phyloP scores from a whole-genome alignment of 1,284 basidiomycete genomes.

The Cutaneotrichosporon cutaneum region DNA sequence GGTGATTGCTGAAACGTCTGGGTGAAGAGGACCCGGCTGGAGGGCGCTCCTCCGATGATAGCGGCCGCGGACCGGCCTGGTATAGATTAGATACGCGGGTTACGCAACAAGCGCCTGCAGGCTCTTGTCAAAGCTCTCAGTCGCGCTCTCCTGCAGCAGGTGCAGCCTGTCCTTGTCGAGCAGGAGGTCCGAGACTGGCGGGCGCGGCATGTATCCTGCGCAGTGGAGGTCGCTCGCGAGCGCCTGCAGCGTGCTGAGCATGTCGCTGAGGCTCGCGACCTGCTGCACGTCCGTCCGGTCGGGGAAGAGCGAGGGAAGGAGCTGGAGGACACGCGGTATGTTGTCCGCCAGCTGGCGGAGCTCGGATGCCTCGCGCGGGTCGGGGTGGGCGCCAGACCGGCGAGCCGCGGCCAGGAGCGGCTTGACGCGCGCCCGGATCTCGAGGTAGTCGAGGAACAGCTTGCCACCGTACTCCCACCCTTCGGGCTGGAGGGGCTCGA shows the following conservation, averaged over 20 bases:
- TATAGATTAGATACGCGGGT: not conserved
- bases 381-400: conserved; percentile 26
- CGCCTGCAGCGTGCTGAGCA: conserved; percentile 42
- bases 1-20: too few species aligned
- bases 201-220: conserved; percentile 37
- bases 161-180: conserved; percentile 48
- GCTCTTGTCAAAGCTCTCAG: conserved; percentile 35
- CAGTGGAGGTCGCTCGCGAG: conserved; percentile 33
- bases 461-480: conserved; percentile 75
- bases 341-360: conserved; percentile 62
- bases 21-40: not conserved
- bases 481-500: conserved; percentile 64
- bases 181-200: conserved; percentile 35
- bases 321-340: conserved; percentile 66
- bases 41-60: not conserved
- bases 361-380: conserved; percentile 53
- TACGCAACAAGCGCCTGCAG: conserved; percentile 10
- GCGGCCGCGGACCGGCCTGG: not conserved
- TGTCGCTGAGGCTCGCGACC: conserved; percentile 41
- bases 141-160: conserved; percentile 43
- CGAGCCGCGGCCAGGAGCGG: conserved; percentile 36
- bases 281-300: conserved; percentile 39
- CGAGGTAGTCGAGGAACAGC: conserved; percentile 47
- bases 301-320: conserved; percentile 65
- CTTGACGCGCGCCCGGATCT: conserved; percentile 34